Evolutionary conservation across 163 green algal genomes (phyloP), one percentile per base, ranked within the genome.

Genomic region (Prototheca wickerhamii): DNA sequence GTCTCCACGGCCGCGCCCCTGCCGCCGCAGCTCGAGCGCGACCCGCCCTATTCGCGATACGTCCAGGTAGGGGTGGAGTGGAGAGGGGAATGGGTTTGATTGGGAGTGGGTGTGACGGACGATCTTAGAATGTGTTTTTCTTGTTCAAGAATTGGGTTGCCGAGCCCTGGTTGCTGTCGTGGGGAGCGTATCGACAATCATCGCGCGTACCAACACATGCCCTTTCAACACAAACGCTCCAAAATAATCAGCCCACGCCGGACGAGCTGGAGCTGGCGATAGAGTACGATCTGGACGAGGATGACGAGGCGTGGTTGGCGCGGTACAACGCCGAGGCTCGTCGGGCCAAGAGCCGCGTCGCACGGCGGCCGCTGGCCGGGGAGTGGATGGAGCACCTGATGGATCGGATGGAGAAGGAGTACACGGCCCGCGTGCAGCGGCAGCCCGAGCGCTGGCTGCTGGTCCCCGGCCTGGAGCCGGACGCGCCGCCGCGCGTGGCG

Each of bases 241-340:
- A 28, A 21, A 8, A 5, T 30, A 25, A 21, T 26, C 65, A 78
- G 61, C 70, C 74, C 46, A 75, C 63, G 10, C 70, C 65, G 10
- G 70, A 79, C 50, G 70, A 78, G 6, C 55, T 74, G 33, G 71
- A 81, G 34, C 51, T 68, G 32, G 50, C 62, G 32, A 65, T 76
- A 18, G 74, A 76, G 54, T 81, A 79, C 52, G 67, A 79, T 54
- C 28, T 81, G 53, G 74, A 81, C 30, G 74, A 81, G 25, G 71
- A 81, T 29, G 74, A 81, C 33, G 71, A 81, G 69, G 67, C 61
- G 29, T 81, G 71, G 71, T 58, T 81, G n/a, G 63, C 37, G 37
- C 1, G 37, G 37, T 44, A 44, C 37, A 44, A 44, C 50, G 58
- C 61, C 21, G 61, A 72, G 59, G 66, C 59, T 23, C 63, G 40